phyloP scores from a whole-genome alignment of 495 filamentous ascomycete species.

The Penicillium salamii region DNA sequence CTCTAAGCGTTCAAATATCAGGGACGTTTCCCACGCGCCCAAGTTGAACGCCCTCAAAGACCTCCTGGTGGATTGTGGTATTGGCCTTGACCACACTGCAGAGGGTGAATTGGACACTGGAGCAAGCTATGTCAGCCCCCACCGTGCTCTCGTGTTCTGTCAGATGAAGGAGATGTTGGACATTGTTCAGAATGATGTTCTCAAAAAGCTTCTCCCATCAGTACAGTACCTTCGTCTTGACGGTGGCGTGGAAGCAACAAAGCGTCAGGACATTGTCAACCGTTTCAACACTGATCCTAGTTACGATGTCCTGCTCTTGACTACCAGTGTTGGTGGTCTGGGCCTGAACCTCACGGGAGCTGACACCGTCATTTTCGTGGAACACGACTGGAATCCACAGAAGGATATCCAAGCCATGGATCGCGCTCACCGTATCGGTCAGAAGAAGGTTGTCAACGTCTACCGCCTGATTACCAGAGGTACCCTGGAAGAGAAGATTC shows the following conservation, averaged over 20 bases:
- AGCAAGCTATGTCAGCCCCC: constrained; percentile 82
- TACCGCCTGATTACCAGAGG: constrained; percentile 94
- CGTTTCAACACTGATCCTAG: constrained; percentile 97
- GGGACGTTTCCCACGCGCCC: constrained; percentile 84
- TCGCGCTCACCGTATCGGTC: constrained; percentile 94
- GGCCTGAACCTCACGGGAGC: constrained; percentile 95
- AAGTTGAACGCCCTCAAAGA: constrained; percentile 89
- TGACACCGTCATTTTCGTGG: constrained; percentile 98
- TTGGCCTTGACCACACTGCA: constrained; percentile 62
- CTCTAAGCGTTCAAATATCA: constrained; percentile 66
- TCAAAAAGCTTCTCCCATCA: constrained; percentile 79
- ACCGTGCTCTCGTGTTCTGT: constrained; percentile 95
- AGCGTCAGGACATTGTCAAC: constrained; percentile 94
- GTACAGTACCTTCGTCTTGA: constrained; percentile 90
- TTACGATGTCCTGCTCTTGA: constrained; percentile 88
- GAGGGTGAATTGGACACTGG: constrained; percentile 61
- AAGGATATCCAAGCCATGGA: constrained; percentile 99
- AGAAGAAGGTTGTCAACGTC: constrained; percentile 99
- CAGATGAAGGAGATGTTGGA: constrained; percentile 99
- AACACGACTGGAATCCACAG: constrained; percentile 99
- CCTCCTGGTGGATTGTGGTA: constrained; percentile 90
- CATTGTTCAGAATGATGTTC: constrained; percentile 90
- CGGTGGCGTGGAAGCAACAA: constrained; percentile 82
- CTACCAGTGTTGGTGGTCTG: constrained; percentile 90
- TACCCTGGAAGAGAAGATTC: constrained; percentile 97